Conservation (phyloP, 257 asterid species). For the Nicotiana benthamiana region DNA sequence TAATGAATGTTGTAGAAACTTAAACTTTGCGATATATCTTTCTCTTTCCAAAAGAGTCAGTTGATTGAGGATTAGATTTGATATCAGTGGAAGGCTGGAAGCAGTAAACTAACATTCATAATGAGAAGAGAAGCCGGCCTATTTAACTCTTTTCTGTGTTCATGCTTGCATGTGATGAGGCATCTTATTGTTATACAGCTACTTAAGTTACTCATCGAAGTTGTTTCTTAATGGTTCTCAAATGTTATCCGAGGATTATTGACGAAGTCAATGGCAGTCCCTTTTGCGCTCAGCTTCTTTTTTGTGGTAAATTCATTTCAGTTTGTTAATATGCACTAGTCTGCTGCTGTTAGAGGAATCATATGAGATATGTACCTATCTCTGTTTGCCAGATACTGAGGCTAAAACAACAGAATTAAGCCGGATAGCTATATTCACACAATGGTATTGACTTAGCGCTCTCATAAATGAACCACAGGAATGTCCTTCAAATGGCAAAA, state of each 20-base stretch:
- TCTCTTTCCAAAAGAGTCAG: background rate
- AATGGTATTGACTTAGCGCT: background rate
- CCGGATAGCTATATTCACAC: background rate
- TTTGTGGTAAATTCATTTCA: background rate
- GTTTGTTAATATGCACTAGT: background rate
- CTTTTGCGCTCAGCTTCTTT: background rate
- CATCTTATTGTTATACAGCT: background rate
- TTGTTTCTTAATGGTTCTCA: background rate
- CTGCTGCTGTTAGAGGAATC: background rate
- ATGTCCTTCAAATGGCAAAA: background rate
- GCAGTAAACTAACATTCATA: background rate
- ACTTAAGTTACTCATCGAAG: background rate
- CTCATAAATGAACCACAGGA: constrained; percentile 1
- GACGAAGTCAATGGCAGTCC: background rate
- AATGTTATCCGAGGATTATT: background rate
- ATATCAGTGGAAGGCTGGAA: background rate
- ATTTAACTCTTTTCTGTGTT: background rate
- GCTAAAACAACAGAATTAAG: background rate
- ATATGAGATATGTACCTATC: background rate
- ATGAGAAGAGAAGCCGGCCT: background rate
- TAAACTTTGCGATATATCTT: background rate
- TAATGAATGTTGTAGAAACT: too few species aligned
- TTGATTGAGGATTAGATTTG: background rate
- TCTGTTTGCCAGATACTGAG: constrained; percentile 1
- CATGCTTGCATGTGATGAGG: background rate